Evolutionary conservation across 2,329 filamentous ascomycete genomes (phyloP).

Genomic region (Colletotrichum godetiae): DNA sequence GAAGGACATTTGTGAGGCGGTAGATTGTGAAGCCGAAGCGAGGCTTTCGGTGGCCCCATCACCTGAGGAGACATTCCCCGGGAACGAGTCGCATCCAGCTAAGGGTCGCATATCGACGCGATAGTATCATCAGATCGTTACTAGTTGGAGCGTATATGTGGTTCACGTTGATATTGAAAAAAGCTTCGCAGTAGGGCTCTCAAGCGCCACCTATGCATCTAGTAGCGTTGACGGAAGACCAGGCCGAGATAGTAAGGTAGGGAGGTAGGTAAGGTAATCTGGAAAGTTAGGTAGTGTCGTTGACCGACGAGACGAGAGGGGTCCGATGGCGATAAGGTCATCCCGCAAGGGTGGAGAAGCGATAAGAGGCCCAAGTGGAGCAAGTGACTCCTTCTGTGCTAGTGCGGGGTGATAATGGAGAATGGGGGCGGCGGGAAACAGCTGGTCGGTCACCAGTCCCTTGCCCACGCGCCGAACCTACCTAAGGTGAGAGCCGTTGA

Average conservation of each 20-base stretch:
- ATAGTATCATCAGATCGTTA: constrained; percentile 13
- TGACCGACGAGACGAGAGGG: not conserved
- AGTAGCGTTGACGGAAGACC: not conserved
- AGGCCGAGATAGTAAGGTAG: not conserved
- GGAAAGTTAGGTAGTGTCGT: not conserved
- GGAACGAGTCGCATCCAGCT: constrained; percentile 55
- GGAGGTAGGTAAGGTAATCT: not conserved
- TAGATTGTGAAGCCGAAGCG: constrained; percentile 35
- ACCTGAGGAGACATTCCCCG: constrained; percentile 36
- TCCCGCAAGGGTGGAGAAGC: not conserved
- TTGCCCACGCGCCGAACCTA: not conserved
- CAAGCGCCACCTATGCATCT: not conserved
- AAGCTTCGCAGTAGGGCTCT: not conserved
- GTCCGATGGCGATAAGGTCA: constrained; percentile 3
- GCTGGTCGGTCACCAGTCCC: too few relatives aligned
- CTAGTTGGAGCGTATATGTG: not conserved
- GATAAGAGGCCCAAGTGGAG: constrained; percentile 20
- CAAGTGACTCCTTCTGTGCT: constrained; percentile 7
- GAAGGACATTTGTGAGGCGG: constrained; percentile 61
- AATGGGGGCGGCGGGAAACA: not conserved
- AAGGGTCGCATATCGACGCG: constrained; percentile 55
- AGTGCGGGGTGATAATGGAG: constrained; percentile 12
- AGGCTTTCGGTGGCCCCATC: constrained; percentile 22
- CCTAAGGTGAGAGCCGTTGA: not conserved
- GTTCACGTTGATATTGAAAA: not conserved